Base-by-base conservation (phyloP, 139 green algal genomes). In the Picochlorum sp. region DNA sequence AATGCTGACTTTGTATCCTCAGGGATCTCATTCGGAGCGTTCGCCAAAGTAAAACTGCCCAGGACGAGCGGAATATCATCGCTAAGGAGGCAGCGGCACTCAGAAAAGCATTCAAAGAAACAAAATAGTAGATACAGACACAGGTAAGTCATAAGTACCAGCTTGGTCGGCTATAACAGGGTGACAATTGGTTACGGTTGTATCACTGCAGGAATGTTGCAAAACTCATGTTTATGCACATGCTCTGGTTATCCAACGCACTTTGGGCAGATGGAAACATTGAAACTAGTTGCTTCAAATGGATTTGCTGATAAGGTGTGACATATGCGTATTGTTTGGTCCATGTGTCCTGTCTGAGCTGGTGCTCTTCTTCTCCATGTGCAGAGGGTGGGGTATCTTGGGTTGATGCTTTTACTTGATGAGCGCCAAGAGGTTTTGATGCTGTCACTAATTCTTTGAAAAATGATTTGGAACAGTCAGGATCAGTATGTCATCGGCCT, bases 141-240 rank as follows among this genome's bases (percentile, higher is more conserved):
- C 56, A 67, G 70, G 69, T 76, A 60, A 38, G 18, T 14, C 5
- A 16, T 16, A 49, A 10, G 24, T 24, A 49, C 14, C 10, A 20
- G 0, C 23, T 11, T 59, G 9, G 51, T 26, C 11, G 51, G n/a
- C 15, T 59, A 18, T 10, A 18, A 30, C 6, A 41, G 13, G 14
- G 15, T 15, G 14, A 38, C 1, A 0, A 30, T 14, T 59, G 51
- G 20, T 34, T 59, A 10, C n/a, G 20, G 1, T 59, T 21, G 7
- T 49, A 6, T 59, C 58, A 37, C 21, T 85, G 91, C 72, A 80
- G 94, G 21, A 98, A 97, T 75, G 89, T 98, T 5, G 92, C 92
- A 55, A 99, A 99, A 83, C 86, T 99, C 10, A 96, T 99, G 92
- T 99, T 95, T 71, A 96, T 98, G 31, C 94, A 98, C 81, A 99